Percentiles rank a stretch among this genome's conserved stretches.
Conservation (phyloP, 805 yeast species). For the Naumovozyma dairenensis region DNA sequence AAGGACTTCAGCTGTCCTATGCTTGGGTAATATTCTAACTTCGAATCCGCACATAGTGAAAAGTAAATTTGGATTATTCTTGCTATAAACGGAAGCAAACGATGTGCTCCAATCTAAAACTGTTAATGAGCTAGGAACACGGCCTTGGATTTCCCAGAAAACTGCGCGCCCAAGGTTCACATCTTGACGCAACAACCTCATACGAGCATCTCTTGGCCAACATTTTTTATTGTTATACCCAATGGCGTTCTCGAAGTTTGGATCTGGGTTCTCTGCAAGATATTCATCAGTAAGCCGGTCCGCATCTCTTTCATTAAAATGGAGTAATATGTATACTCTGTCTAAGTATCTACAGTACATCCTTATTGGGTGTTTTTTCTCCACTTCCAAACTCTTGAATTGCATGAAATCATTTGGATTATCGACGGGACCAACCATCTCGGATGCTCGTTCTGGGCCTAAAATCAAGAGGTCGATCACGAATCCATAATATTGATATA, state of each 20-base stretch:
- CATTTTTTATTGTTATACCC: conserved; percentile 84
- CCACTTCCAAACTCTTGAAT: conserved; percentile 49
- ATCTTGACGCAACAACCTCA: conserved; percentile 84
- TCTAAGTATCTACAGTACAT: conserved; percentile 78
- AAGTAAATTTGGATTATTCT: conserved; percentile 78
- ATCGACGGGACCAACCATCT: conserved; percentile 69
- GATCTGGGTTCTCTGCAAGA: conserved; percentile 81
- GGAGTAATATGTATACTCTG: conserved; percentile 66
- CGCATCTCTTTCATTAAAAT: conserved; percentile 65
- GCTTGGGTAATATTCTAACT: conserved; percentile 73
- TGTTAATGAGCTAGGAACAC: conserved; percentile 71
- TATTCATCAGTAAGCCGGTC: conserved; percentile 66
- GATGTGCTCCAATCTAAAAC: conserved; percentile 71
- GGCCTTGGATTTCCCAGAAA: conserved; percentile 76
- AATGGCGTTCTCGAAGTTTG: conserved; percentile 74
- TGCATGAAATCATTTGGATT: conserved; percentile 73
- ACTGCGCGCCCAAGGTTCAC: conserved; percentile 88
- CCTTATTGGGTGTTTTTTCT: conserved; percentile 64
- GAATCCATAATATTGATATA: conserved; percentile 83
- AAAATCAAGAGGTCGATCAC: conserved; percentile 70
- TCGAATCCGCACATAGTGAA: conserved; percentile 95
- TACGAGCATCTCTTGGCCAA: conserved; percentile 90
- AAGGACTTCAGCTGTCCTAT: conserved; percentile 43
- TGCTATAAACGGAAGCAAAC: conserved; percentile 79
- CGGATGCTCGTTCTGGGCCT: conserved; percentile 80